Base-by-base conservation (phyloP, 257 asterid genomes). In the Apocynum venetum region DNA sequence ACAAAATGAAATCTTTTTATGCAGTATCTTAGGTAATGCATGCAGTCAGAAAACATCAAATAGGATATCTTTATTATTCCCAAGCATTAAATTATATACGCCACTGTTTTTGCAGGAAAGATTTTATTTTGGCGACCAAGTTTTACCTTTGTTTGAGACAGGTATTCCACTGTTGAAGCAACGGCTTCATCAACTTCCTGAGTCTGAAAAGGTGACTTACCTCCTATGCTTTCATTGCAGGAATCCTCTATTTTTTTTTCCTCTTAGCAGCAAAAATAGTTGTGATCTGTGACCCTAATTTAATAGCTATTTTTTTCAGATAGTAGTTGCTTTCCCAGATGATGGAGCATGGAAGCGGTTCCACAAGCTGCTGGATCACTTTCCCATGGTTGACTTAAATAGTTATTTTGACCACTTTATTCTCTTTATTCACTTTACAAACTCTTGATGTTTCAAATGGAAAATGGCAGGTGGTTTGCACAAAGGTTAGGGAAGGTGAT, bases 341-440 rank as follows among this genome's bases (percentile, higher is more conserved):
- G 98, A 94, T 89, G 98, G 98, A 74, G 98, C 98, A 80, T 94
- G 98, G 98, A 94, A 94, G 86, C 85, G 98, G 80, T 94, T 94
- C 90, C 96, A 94, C 91, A 94, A 94, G 89, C 83, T 79, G 80
- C 79, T 94, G 47, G 93, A 85, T 83, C 86, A 94, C 82, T 92
- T 83, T 76, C 97, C 97, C 69, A 88, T 78, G 89, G 98, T 94
- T 83, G 60, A 87, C 83, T 73, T 71, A 56, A 64, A 74, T 49
- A 69, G n/a, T 55, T 48, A 20, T 38, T 67, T 71, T 56, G 40
- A 4, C 19, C 47, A n/a, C 49, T 66, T 73, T 55, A 14, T 49
- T 68, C 65, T 64, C 40, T 76, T 66, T 0, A 25, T 36, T 52
- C 17, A 31, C 65, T 66, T 77, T 57, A 49, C 57, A 51, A 78